Conservation (phyloP, 306 rosid genomes). For the Inga laurina region DNA sequence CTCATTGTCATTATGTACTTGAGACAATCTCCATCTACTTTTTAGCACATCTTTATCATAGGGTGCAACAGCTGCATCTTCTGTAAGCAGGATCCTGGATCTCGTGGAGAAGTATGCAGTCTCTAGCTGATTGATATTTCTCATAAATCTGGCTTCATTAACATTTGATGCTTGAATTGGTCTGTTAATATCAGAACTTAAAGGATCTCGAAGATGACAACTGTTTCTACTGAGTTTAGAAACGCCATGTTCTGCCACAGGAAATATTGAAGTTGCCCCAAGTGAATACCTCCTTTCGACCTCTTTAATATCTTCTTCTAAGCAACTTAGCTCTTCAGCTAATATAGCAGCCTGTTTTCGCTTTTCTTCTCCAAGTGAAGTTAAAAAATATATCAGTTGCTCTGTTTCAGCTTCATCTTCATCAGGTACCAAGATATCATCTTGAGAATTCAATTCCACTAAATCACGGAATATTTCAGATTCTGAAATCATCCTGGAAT, state of each 20-base stretch:
- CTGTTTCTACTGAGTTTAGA: constrained; percentile 36
- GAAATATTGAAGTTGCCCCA: constrained; percentile 40
- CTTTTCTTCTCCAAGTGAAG: constrained; percentile 59
- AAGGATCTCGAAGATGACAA: constrained; percentile 38
- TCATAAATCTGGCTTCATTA: constrained; percentile 51
- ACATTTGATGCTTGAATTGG: constrained; percentile 37
- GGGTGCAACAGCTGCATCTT: constrained; percentile 44
- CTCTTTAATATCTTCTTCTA: constrained; percentile 81
- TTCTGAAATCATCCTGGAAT: constrained; percentile 71
- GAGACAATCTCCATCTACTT: constrained; percentile 50
- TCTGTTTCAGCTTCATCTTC: constrained; percentile 69
- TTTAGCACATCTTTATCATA: constrained; percentile 57
- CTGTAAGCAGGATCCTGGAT: constrained; percentile 50
- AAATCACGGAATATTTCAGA: constrained; percentile 60
- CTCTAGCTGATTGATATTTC: constrained; percentile 65
- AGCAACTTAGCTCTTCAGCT: constrained; percentile 53
- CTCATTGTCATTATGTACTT: constrained; percentile 43
- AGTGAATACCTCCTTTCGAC: constrained; percentile 59
- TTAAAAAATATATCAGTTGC: constrained; percentile 59
- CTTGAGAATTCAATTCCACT: constrained; percentile 49
- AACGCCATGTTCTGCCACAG: constrained; percentile 35
- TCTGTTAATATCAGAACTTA: constrained; percentile 41
- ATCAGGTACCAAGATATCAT: constrained; percentile 50
- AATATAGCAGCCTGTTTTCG: constrained; percentile 62
- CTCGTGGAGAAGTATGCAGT: constrained; percentile 78